Percentiles rank a stretch among this genome's conserved stretches.
Evolutionary conservation across 805 yeast species (phyloP).

Genomic region (Kuraishia hungarica): DNA sequence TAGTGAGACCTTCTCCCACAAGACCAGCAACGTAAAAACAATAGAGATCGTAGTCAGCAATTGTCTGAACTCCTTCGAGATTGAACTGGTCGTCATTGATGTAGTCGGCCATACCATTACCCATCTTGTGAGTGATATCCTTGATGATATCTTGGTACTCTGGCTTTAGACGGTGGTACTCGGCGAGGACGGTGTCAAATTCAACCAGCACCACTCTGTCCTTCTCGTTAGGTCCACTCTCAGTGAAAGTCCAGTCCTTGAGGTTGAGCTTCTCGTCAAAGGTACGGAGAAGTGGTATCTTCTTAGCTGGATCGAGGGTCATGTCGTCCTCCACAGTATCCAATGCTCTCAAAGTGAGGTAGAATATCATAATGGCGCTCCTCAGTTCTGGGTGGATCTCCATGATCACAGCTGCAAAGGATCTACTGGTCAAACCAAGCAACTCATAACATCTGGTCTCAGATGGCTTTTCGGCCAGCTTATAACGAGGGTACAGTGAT

Average conservation of each 20-base stretch:
- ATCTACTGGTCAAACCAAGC: constrained; percentile 68
- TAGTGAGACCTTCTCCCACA: constrained; percentile 93
- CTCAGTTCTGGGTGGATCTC: constrained; percentile 88
- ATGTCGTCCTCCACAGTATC: constrained; percentile 97
- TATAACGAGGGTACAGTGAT: constrained; percentile 41
- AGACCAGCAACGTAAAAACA: constrained; percentile 97
- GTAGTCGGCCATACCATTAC: constrained; percentile 97
- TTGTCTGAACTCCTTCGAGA: constrained; percentile 66
- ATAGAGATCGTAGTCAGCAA: constrained; percentile 79
- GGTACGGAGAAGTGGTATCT: constrained; percentile 63
- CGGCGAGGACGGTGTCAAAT: constrained; percentile 60
- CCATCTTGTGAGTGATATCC: constrained; percentile 81
- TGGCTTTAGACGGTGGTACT: constrained; percentile 65
- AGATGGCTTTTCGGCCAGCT: constrained; percentile 28
- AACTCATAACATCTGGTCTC: constrained; percentile 60
- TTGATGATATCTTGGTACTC: constrained; percentile 71
- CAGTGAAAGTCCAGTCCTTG: constrained; percentile 76
- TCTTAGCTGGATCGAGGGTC: constrained; percentile 64
- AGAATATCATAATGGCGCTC: constrained; percentile 74
- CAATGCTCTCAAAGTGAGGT: constrained; percentile 78
- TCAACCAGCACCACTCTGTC: constrained; percentile 79
- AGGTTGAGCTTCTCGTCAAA: constrained; percentile 58
- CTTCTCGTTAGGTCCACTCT: constrained; percentile 65
- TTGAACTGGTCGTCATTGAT: constrained; percentile 71
- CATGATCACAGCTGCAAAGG: constrained; percentile 89